phyloP scores from a whole-genome alignment of 2,329 filamentous ascomycete species.

The Cadophora sp. region DNA sequence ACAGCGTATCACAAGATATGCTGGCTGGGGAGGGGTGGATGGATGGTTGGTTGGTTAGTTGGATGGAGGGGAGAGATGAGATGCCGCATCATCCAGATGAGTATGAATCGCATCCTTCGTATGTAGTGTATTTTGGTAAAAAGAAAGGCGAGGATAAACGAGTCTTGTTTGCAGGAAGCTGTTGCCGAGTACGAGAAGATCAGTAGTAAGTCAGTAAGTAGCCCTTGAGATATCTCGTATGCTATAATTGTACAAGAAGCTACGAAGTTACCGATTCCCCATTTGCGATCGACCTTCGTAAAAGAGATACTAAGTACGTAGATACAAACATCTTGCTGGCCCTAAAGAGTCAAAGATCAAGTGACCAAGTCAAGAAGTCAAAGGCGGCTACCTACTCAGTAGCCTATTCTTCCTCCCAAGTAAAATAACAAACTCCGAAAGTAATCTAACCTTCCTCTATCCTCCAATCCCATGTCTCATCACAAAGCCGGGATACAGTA shows the following conservation, averaged over 20 bases:
- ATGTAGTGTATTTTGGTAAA: too few relatives aligned
- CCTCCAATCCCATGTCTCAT: not conserved
- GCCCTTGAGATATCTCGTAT: not conserved
- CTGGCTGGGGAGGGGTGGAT: not conserved
- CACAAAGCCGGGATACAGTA: not conserved
- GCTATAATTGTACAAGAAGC: not conserved
- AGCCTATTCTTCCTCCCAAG: too few relatives aligned
- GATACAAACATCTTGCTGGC: too few relatives aligned
- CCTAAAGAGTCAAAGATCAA: too few relatives aligned
- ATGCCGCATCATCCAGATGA: not conserved
- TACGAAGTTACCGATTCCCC: not conserved
- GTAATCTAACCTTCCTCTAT: not conserved
- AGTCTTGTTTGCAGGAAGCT: not conserved
- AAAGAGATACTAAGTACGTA: not conserved
- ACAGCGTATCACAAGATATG: constrained; percentile 9
- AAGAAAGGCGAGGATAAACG: not conserved
- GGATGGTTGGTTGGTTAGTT: not conserved
- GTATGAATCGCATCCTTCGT: not conserved
- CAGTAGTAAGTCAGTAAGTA: not conserved
- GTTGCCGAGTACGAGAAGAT: not conserved
- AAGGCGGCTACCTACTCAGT: too few relatives aligned
- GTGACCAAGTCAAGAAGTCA: too few relatives aligned
- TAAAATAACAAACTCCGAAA: too few relatives aligned
- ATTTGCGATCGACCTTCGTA: not conserved
- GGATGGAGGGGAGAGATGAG: not conserved